A percentile compares a stretch with the other conserved stretches of the same genome.
phyloP scores from a whole-genome alignment of 192 early-diverging fungal species.

The Anaeromyces robustus region DNA sequence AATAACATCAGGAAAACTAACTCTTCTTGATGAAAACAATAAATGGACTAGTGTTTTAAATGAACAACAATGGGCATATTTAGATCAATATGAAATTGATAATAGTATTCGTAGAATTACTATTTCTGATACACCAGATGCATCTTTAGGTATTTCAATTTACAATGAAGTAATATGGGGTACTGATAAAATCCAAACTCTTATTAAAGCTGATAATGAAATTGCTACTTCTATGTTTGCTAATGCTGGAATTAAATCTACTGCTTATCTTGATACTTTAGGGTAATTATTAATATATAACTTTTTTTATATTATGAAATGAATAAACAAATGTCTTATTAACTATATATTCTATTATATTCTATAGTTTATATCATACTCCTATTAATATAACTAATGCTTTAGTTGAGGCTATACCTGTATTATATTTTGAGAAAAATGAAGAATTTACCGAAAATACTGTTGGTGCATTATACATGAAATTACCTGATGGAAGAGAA shows the following conservation, averaged over 20 bases:
- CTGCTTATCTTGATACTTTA: background rate
- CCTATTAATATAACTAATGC: background rate
- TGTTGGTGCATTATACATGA: conserved; percentile 12
- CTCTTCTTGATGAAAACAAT: background rate
- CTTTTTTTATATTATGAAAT: no score
- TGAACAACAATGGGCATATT: background rate
- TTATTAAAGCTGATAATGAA: background rate
- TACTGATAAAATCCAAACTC: background rate
- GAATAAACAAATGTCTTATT: no score
- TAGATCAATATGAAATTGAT: background rate
- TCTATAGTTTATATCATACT: background rate
- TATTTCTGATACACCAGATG: background rate
- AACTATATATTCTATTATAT: no score
- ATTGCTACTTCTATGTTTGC: background rate
- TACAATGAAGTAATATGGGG: background rate
- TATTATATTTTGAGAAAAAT: background rate
- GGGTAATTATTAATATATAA: background rate
- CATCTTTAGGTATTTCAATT: background rate
- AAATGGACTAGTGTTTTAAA: background rate
- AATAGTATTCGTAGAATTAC: background rate
- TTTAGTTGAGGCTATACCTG: background rate
- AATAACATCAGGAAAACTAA: background rate
- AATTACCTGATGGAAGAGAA: conserved; percentile 10
- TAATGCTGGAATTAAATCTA: background rate
- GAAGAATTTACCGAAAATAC: background rate